Conservation (phyloP, 495 filamentous ascomycete genomes). For the Collariella sp. region DNA sequence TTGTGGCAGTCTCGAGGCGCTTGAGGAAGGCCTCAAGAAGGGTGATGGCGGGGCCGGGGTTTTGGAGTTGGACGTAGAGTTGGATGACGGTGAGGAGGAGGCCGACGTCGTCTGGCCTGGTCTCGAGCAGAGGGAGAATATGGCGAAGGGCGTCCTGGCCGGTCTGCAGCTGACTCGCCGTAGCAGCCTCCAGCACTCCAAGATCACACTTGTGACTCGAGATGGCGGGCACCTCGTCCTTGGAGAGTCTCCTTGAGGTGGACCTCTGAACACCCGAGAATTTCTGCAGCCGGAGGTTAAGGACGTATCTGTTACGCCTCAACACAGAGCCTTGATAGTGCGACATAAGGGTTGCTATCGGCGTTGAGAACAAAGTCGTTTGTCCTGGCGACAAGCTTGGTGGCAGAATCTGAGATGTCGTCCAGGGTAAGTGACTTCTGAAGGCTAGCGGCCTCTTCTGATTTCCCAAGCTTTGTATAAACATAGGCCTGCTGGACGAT, state of each 20-base stretch:
- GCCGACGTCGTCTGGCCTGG: slow-evolving; percentile 73
- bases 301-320: slow-evolving; percentile 56
- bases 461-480: slow-evolving; percentile 60
- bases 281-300: slow-evolving; percentile 74
- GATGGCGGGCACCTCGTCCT: slow-evolving; percentile 42
- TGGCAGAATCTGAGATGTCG: slow-evolving; percentile 64
- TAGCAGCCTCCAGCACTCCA: slow-evolving; percentile 74
- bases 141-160: slow-evolving; percentile 63
- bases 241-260: slow-evolving; percentile 49
- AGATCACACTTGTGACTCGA: slow-evolving; percentile 53
- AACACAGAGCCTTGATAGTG: slow-evolving; percentile 65
- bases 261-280: slow-evolving; percentile 60
- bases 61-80: slow-evolving; percentile 67
- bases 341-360: slow-evolving; percentile 65
- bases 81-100: slow-evolving; percentile 76
- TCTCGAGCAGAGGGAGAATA: slow-evolving; percentile 65
- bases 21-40: slow-evolving; percentile 68
- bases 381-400: slow-evolving; percentile 66
- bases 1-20: slow-evolving; percentile 58
- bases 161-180: slow-evolving; percentile 53
- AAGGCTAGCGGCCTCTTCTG: slow-evolving; percentile 61
- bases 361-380: slow-evolving; percentile 59
- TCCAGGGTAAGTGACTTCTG: slow-evolving; percentile 48
- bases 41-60: slow-evolving; percentile 64
- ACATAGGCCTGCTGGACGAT: slow-evolving; percentile 80